These are phyloP conservation scores for Isabelozyma heimii DNA, from an alignment of 805 yeast genomes.

Conservation along the genomic window DNA sequence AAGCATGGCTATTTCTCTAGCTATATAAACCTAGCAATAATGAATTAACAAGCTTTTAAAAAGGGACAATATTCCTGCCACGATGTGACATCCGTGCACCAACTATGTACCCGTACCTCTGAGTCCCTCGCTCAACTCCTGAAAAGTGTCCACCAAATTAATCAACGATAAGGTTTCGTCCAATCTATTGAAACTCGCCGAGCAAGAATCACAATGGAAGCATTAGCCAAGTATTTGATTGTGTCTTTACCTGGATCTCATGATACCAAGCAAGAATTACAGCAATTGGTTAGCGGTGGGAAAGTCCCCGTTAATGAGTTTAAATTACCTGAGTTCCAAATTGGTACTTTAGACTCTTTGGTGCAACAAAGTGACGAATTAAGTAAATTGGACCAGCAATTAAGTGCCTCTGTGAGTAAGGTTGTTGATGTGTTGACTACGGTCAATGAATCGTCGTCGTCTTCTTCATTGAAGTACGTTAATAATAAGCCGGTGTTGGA, in stretches of 20 bases:
- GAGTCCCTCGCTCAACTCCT: background rate
- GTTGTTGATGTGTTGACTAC: conserved; percentile 68
- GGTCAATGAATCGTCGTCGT: conserved; percentile 22
- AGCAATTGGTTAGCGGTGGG: conserved; percentile 54
- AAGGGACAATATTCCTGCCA: too few species aligned
- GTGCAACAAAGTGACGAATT: conserved; percentile 91
- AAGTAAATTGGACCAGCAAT: conserved; percentile 75
- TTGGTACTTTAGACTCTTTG: conserved; percentile 90
- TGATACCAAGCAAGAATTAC: conserved; percentile 52
- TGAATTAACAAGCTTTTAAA: too few species aligned
- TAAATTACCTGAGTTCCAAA: conserved; percentile 79
- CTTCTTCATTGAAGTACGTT: conserved; percentile 27
- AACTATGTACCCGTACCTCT: background rate
- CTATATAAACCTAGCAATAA: too few species aligned
- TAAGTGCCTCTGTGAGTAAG: conserved; percentile 66
- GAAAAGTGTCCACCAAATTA: background rate
- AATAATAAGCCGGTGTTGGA: conserved; percentile 51
- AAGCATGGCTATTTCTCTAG: too few species aligned
- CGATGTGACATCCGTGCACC: background rate
- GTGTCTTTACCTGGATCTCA: conserved; percentile 59
- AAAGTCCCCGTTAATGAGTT: conserved; percentile 55
- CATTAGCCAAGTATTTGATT: conserved; percentile 46
- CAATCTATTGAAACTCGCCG: background rate
- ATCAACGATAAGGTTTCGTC: background rate
- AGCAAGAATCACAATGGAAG: conserved; percentile 18